A percentile compares a stretch with the other conserved stretches of the same genome.
phyloP scores from a whole-genome alignment of 2,329 filamentous ascomycete genomes.

The Alternaria conjuncta region DNA sequence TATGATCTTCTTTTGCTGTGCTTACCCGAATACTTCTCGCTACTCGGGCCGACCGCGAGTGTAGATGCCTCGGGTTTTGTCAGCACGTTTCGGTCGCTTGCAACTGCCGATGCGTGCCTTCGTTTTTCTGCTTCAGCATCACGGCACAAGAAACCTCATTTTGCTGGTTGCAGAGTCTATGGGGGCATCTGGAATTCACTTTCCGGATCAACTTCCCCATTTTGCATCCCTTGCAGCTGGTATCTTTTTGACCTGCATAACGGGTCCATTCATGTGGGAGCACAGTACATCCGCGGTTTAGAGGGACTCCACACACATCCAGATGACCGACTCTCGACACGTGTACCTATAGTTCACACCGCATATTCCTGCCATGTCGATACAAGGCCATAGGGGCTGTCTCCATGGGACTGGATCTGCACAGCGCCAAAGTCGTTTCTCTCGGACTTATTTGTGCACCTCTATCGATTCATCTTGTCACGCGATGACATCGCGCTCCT shows the following conservation, averaged over 20 bases:
- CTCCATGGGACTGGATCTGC: neutral
- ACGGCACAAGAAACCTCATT: conserved; percentile 7
- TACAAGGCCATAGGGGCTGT: neutral
- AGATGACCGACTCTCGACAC: conserved; percentile 29
- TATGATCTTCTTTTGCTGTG: neutral
- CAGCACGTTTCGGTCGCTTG: neutral
- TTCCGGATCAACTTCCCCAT: conserved; percentile 2
- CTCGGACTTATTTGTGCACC: neutral
- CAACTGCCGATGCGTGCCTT: conserved; percentile 5
- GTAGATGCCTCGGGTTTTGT: neutral
- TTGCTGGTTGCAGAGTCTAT: conserved; percentile 1
- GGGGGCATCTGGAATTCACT: neutral
- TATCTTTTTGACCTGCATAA: conserved; percentile 1
- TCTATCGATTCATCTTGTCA: neutral
- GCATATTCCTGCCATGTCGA: conserved; percentile 18
- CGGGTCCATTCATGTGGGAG: neutral
- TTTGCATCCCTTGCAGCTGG: neutral
- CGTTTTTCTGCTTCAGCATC: conserved; percentile 1
- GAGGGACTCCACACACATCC: neutral
- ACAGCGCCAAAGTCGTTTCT: neutral
- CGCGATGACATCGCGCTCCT: conserved; percentile 6
- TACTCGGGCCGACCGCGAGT: conserved; percentile 7
- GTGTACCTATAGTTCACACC: conserved; percentile 29
- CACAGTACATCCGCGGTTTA: neutral
- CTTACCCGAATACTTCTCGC: conserved; percentile 6